These are phyloP conservation scores for Penicillium waksmanii DNA, from an alignment of 495 filamentous ascomycete species.

Conservation along the genomic window DNA sequence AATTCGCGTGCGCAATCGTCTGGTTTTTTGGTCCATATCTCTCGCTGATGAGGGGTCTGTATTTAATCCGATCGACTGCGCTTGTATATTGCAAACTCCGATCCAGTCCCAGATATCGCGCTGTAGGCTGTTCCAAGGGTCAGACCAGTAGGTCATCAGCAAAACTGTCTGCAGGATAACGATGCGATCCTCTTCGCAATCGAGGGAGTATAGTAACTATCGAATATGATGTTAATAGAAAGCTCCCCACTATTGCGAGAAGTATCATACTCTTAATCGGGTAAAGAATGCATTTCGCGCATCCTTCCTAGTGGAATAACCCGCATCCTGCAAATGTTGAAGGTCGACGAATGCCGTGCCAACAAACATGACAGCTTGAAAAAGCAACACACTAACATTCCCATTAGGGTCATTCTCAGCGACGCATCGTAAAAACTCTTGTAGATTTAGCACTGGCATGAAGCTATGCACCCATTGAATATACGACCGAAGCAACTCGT, in stretches of 20 bases:
- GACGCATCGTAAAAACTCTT: conserved; percentile 67
- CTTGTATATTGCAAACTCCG: conserved; percentile 77
- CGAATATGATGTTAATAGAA: neutral
- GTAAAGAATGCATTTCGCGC: conserved; percentile 78
- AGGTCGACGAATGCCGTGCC: conserved; percentile 76
- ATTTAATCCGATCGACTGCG: conserved; percentile 80
- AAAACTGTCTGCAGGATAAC: conserved; percentile 78
- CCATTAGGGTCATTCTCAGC: conserved; percentile 61
- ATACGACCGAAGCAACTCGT: conserved; percentile 72
- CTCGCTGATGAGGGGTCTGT: conserved; percentile 69
- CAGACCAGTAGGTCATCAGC: conserved; percentile 87
- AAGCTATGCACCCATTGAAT: conserved; percentile 84
- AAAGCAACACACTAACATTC: conserved; percentile 71
- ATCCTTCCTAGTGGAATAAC: conserved; percentile 68
- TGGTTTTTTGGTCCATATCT: conserved; percentile 61
- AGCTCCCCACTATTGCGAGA: no score
- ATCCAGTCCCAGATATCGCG: conserved; percentile 87
- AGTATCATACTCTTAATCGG: conserved; percentile 65
- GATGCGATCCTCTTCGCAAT: conserved; percentile 80
- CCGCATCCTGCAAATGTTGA: conserved; percentile 65
- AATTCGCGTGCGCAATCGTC: conserved; percentile 73
- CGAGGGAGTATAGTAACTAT: conserved; percentile 74
- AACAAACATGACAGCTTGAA: conserved; percentile 81
- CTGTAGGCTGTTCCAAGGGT: conserved; percentile 64
- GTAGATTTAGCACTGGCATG: conserved; percentile 79